Percentiles rank a stretch among this genome's conserved stretches.
These are phyloP conservation scores for Pisolithus sp. DNA, from an alignment of 768 basidiomycete species.

Conservation along the genomic window DNA sequence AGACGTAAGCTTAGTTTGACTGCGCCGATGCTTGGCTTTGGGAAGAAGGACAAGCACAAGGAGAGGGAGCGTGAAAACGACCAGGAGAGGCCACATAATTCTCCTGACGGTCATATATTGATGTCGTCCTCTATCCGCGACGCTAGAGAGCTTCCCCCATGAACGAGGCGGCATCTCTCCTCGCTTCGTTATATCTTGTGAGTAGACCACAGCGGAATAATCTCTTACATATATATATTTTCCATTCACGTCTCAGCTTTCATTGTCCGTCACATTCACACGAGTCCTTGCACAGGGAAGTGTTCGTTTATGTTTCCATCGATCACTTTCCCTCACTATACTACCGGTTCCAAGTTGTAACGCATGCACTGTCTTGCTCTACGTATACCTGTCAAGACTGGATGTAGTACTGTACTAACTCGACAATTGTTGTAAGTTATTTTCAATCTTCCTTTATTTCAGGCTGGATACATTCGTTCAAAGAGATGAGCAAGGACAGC, in stretches of 20 bases:
- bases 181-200: neutral
- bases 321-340: too few relatives aligned
- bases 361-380: neutral
- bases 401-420: conserved; percentile 18
- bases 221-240: conserved; percentile 23
- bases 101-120: neutral
- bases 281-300: neutral
- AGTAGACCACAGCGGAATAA: conserved; percentile 10
- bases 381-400: conserved; percentile 20
- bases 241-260: conserved; percentile 3
- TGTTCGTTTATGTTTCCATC: neutral
- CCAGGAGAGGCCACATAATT: neutral
- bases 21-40: conserved; percentile 49
- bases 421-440: conserved; percentile 14
- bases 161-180: neutral
- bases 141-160: neutral
- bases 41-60: conserved; percentile 48
- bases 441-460: neutral
- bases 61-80: conserved; percentile 35
- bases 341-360: too few relatives aligned
- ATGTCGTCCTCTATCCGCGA: neutral
- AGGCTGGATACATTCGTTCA: neutral
- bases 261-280: neutral
- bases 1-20: conserved; percentile 66
- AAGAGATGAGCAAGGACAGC: neutral